Conservation (phyloP, 257 asterid species). For the Solanum ossicruentum region DNA sequence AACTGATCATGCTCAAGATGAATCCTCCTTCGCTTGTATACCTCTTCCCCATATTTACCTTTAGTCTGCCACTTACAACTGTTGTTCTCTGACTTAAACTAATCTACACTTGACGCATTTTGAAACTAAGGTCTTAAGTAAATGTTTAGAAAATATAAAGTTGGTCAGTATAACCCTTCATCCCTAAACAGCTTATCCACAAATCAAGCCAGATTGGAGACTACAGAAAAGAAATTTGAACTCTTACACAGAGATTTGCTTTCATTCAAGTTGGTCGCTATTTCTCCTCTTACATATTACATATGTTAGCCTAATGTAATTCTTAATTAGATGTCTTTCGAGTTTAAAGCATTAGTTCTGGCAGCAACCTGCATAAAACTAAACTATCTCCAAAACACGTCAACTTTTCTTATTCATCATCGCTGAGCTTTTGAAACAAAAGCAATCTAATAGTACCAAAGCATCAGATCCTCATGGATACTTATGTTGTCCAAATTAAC, state of each 20-base stretch:
- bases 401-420: background rate
- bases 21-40: background rate
- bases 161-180: background rate
- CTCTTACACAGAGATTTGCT: background rate
- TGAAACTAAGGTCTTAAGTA: background rate
- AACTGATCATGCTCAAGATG: background rate
- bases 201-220: background rate
- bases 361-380: background rate
- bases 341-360: background rate
- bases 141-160: background rate
- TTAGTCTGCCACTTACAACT: background rate
- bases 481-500: background rate
- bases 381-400: background rate
- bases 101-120: background rate
- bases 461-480: background rate
- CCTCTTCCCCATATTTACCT: background rate
- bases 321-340: background rate
- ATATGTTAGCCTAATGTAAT: background rate
- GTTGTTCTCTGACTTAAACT: background rate
- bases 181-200: background rate
- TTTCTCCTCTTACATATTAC: background rate
- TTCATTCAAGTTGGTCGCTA: background rate
- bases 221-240: background rate
- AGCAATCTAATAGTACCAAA: background rate
- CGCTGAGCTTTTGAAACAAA: background rate